Evolutionary conservation across 2,329 filamentous ascomycete species (phyloP).

Genomic region (Arthroderma sp.): DNA sequence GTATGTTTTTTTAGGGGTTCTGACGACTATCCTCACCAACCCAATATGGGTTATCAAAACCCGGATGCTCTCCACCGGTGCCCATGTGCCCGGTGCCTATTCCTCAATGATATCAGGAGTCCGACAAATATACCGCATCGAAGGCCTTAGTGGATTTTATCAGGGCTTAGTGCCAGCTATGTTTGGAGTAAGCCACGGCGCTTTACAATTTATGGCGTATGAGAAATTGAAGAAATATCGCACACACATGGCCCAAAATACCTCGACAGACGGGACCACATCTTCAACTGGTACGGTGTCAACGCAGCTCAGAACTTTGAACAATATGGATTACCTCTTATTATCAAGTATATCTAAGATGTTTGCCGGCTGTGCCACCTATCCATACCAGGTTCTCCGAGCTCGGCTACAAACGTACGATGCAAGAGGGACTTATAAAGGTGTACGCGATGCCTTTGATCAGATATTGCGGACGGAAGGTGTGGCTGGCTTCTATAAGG

Average conservation of each 20-base stretch:
- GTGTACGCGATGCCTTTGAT: constrained; percentile 56
- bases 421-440: constrained; percentile 60
- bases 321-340: constrained; percentile 64
- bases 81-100: constrained; percentile 64
- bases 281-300: neutral
- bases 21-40: constrained; percentile 76
- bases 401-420: constrained; percentile 83
- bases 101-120: constrained; percentile 62
- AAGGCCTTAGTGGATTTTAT: constrained; percentile 74
- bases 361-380: constrained; percentile 78
- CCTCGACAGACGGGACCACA: neutral
- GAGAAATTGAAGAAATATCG: constrained; percentile 59
- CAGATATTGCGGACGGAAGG: constrained; percentile 74
- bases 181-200: constrained; percentile 80
- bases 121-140: constrained; percentile 51
- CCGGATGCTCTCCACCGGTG: constrained; percentile 81
- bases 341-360: constrained; percentile 74
- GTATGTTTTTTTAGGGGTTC: constrained; percentile 42
- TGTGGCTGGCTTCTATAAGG: constrained; percentile 75
- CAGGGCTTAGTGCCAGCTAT: constrained; percentile 72
- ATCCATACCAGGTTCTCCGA: constrained; percentile 87
- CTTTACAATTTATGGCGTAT: constrained; percentile 92
- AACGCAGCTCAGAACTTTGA: constrained; percentile 31
- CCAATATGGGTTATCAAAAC: constrained; percentile 98
- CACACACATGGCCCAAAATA: constrained; percentile 20